Percentiles rank a stretch among this genome's conserved stretches.
Evolutionary conservation across 768 basidiomycete genomes (phyloP).

Genomic region (Tephrocybe sp.): DNA sequence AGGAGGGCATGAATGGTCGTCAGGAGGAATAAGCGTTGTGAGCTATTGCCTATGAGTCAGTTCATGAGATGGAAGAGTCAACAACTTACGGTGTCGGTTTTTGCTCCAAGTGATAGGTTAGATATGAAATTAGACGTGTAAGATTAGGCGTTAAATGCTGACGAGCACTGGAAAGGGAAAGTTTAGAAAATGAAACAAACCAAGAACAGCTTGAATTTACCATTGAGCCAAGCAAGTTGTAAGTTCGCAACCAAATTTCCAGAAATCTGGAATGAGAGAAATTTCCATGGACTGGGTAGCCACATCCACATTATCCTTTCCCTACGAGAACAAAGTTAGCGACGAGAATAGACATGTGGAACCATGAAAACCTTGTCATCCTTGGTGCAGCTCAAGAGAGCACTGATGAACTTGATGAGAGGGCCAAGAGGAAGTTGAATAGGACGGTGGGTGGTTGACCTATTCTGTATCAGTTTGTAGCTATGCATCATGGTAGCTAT

Average conservation of each 20-base stretch:
- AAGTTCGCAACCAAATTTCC: conserved; percentile 51
- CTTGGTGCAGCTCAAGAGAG: conserved; percentile 45
- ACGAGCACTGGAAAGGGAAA: conserved; percentile 37
- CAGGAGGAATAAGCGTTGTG: conserved; percentile 42
- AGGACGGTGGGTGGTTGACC: conserved; percentile 55
- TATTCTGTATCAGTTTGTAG: conserved; percentile 23
- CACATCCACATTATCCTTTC: conserved; percentile 47
- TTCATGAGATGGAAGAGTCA: background rate
- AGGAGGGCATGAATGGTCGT: conserved; percentile 43
- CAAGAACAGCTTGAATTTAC: conserved; percentile 30
- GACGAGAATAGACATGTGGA: background rate
- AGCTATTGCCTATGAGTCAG: conserved; percentile 19
- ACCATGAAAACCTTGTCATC: conserved; percentile 48
- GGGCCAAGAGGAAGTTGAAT: conserved; percentile 69
- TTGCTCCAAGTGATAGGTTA: conserved; percentile 65
- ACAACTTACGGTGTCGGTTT: conserved; percentile 42
- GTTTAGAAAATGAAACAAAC: background rate
- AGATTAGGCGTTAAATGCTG: conserved; percentile 55
- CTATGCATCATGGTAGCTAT: background rate
- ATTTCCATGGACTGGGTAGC: conserved; percentile 53
- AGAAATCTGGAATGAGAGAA: conserved; percentile 47
- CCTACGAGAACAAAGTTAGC: conserved; percentile 29
- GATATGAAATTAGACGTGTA: conserved; percentile 46
- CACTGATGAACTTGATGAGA: conserved; percentile 49
- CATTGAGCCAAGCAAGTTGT: conserved; percentile 45